Percentiles rank a stretch among this genome's conserved stretches.
phyloP scores from a whole-genome alignment of 2,329 filamentous ascomycete species.

The Phyllosticta capitalensis region DNA sequence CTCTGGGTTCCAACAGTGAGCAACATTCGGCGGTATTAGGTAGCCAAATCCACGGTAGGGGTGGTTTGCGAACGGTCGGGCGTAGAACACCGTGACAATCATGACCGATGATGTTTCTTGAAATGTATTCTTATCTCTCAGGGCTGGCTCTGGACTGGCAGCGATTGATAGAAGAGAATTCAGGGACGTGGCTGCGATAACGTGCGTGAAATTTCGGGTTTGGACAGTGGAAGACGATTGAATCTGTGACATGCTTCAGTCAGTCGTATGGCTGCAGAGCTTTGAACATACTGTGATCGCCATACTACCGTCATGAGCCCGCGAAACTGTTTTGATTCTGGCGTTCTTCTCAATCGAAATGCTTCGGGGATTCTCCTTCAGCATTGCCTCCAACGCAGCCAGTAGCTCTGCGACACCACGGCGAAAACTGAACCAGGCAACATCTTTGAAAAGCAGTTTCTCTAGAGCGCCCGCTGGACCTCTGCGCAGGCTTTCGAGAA shows the following conservation, averaged over 20 bases:
- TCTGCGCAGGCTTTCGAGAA: not conserved
- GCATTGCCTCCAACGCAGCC: not conserved
- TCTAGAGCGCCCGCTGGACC: not conserved
- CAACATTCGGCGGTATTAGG: constrained; percentile 68
- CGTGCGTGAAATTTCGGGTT: not conserved
- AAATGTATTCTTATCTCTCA: not conserved
- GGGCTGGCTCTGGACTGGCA: not conserved
- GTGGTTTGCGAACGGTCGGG: constrained; percentile 50
- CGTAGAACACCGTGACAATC: constrained; percentile 85
- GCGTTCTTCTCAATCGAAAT: not conserved
- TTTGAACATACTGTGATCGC: not conserved
- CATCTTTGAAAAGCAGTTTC: not conserved
- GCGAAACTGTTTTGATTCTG: not conserved
- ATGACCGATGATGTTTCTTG: constrained; percentile 56
- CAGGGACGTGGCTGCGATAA: not conserved
- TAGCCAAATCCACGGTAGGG: constrained; percentile 75
- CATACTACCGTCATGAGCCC: not conserved
- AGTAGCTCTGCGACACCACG: not conserved
- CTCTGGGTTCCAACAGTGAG: constrained; percentile 66
- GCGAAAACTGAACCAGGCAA: not conserved
- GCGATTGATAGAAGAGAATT: not conserved
- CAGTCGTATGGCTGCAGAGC: not conserved
- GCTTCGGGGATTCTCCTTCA: not conserved
- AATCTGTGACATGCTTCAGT: not conserved
- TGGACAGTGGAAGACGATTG: not conserved